Evolutionary conservation across 495 filamentous ascomycete genomes (phyloP).

Genomic region (Daldinia decipiens): DNA sequence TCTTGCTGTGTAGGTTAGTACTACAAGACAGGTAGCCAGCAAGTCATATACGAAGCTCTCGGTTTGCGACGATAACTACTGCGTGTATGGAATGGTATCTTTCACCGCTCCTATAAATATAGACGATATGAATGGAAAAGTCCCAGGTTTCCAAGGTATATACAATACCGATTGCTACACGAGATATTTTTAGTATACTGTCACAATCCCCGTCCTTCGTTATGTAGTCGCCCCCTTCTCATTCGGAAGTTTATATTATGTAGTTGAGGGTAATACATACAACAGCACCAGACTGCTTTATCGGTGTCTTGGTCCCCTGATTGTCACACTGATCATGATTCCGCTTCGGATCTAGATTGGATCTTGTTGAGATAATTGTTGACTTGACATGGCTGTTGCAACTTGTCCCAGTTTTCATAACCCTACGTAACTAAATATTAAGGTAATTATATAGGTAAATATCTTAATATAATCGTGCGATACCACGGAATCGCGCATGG

Average conservation of each 20-base stretch:
- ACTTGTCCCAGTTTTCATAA: neutral
- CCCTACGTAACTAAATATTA: neutral
- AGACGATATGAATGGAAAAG: neutral
- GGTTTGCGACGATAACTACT: neutral
- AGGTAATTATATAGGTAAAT: neutral
- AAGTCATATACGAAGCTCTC: neutral
- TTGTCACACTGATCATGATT: neutral
- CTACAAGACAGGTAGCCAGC: neutral
- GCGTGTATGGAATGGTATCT: neutral
- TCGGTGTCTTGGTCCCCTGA: neutral
- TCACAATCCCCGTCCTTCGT: neutral
- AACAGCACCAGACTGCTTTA: neutral
- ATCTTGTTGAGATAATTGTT: neutral
- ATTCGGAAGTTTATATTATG: neutral
- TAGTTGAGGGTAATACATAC: neutral
- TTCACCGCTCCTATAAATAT: neutral
- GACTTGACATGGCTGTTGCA: neutral
- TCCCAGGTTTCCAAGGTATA: neutral
- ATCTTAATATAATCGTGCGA: neutral
- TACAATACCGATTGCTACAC: neutral
- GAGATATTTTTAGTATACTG: neutral
- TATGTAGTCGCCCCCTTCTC: neutral
- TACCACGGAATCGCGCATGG: neutral
- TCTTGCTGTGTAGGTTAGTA: neutral
- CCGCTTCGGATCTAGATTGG: neutral